Conservation (phyloP, 192 early-diverging fungal genomes). For the Coemansia sp. region DNA sequence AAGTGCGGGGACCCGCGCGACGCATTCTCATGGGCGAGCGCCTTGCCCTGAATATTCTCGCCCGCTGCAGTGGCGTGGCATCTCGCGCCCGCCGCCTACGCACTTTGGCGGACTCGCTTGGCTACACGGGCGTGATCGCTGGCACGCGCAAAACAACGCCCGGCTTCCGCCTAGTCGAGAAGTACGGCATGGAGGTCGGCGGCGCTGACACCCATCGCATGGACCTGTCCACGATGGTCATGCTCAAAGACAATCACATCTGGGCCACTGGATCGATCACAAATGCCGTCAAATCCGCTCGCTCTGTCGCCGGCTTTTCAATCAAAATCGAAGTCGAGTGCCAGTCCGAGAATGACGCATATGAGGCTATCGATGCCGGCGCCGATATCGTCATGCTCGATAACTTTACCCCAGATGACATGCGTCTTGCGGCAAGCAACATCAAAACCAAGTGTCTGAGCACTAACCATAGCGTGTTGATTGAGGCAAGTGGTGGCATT, state of each 20-base stretch:
- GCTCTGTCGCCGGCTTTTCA: conserved; percentile 83
- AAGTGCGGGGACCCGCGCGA: conserved; percentile 80
- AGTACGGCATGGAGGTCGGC: conserved; percentile 96
- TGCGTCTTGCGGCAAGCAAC: conserved; percentile 66
- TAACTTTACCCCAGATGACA: conserved; percentile 76
- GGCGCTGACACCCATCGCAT: conserved; percentile 96
- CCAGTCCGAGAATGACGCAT: conserved; percentile 84
- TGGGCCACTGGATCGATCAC: conserved; percentile 94
- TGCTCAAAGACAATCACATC: conserved; percentile 99
- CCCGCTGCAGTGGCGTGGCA: conserved; percentile 93
- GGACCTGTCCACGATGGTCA: conserved; percentile 97
- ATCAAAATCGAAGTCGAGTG: conserved; percentile 99
- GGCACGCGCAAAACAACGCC: conserved; percentile 98
- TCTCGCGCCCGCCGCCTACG: conserved; percentile 54
- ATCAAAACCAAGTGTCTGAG: conserved; percentile 75
- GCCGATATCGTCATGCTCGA: conserved; percentile 99
- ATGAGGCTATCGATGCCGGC: conserved; percentile 94
- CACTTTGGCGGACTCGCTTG: conserved; percentile 65
- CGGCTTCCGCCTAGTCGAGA: conserved; percentile 95
- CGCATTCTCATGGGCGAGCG: conserved; percentile 91
- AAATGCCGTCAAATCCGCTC: conserved; percentile 79
- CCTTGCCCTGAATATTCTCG: conserved; percentile 91
- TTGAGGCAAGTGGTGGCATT: conserved; percentile 96
- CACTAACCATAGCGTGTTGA: conserved; percentile 58
- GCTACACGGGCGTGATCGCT: conserved; percentile 85